Conservation (phyloP, 805 yeast genomes). For the Schwanniomyces polymorphus region DNA sequence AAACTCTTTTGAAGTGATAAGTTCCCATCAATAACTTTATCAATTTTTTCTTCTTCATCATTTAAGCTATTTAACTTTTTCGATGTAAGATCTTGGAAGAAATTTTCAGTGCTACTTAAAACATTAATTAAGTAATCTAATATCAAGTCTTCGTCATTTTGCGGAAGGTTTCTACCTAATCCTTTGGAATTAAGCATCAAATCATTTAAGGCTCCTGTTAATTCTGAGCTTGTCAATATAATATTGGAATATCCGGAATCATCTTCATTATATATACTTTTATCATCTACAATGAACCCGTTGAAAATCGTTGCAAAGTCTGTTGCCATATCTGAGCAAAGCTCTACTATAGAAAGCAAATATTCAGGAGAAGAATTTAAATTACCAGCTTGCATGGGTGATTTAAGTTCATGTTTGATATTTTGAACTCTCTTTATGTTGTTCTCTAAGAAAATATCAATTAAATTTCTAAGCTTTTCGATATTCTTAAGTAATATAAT, state of each 20-base stretch:
- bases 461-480: slow-evolving; percentile 47
- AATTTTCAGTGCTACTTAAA: slow-evolving; percentile 61
- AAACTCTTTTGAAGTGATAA: slow-evolving; percentile 70
- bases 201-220: slow-evolving; percentile 62
- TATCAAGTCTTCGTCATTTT: slow-evolving; percentile 55
- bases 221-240: slow-evolving; percentile 61
- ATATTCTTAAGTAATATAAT: slow-evolving; percentile 48
- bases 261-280: slow-evolving; percentile 37
- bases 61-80: slow-evolving; percentile 47
- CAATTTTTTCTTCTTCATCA: slow-evolving; percentile 67
- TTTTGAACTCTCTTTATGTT: slow-evolving; percentile 76
- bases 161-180: slow-evolving; percentile 51
- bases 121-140: slow-evolving; percentile 50
- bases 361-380: slow-evolving; percentile 72
- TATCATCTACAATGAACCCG: slow-evolving; percentile 74
- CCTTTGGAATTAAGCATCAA: slow-evolving; percentile 72
- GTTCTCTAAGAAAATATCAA: slow-evolving; percentile 71
- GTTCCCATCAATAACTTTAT: slow-evolving; percentile 73
- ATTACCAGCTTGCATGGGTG: slow-evolving; percentile 83
- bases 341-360: slow-evolving; percentile 66
- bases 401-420: slow-evolving; percentile 63
- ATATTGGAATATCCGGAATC: slow-evolving; percentile 61
- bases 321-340: slow-evolving; percentile 67
- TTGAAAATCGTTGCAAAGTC: slow-evolving; percentile 80
- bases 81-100: slow-evolving; percentile 60